These are phyloP conservation scores for Podila clonocystis DNA, from an alignment of 192 early-diverging fungal species.

Conservation along the genomic window DNA sequence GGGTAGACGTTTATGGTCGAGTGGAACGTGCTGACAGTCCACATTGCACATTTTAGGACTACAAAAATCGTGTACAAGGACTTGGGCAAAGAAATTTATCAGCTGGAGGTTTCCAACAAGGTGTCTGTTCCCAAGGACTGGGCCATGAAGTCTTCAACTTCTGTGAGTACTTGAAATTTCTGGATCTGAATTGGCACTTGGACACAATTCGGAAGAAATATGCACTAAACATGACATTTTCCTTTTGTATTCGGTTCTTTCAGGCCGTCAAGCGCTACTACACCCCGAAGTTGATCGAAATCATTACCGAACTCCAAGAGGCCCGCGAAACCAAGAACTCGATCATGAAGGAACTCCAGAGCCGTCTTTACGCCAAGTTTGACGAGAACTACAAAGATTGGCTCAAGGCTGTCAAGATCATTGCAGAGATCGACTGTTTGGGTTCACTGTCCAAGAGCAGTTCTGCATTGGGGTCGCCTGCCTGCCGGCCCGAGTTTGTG, in stretches of 20 bases:
- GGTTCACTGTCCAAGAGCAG: constrained; percentile 78
- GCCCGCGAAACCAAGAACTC: constrained; percentile 81
- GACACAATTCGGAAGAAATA: too few relatives aligned
- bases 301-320: constrained; percentile 82
- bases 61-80: constrained; percentile 83
- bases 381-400: constrained; percentile 80
- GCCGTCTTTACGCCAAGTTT: constrained; percentile 83
- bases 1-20: background rate
- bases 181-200: too few relatives aligned
- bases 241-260: too few relatives aligned
- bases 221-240: too few relatives aligned
- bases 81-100: constrained; percentile 96
- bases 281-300: constrained; percentile 67
- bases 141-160: constrained; percentile 80
- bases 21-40: background rate
- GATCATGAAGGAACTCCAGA: constrained; percentile 79
- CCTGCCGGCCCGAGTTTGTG: constrained; percentile 90
- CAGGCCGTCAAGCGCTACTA: constrained; percentile 87
- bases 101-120: constrained; percentile 86
- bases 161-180: constrained; percentile 52
- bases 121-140: constrained; percentile 83
- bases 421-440: constrained; percentile 91
- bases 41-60: constrained; percentile 45
- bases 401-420: constrained; percentile 73
- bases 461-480: constrained; percentile 73